phyloP scores from a whole-genome alignment of 164 flowering plant genomes.

The Malania oleifera region DNA sequence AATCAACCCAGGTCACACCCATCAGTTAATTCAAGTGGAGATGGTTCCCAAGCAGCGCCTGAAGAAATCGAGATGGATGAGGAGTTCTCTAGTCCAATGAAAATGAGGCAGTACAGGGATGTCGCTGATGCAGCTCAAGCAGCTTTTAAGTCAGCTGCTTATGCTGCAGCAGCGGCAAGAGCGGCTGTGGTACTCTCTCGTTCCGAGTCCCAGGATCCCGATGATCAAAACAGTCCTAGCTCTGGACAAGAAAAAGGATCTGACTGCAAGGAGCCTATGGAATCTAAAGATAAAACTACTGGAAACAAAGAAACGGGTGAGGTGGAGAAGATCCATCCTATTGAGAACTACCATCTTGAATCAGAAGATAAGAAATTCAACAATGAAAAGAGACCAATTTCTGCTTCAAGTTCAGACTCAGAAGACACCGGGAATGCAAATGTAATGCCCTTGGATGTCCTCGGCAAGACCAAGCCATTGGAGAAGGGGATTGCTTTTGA shows the following conservation, averaged over 20 bases:
- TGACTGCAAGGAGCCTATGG: not conserved
- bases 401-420: conserved; percentile 37
- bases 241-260: conserved; percentile 14
- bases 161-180: conserved; percentile 80
- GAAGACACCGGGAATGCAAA: conserved; percentile 14
- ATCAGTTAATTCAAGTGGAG: conserved; percentile 9
- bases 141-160: conserved; percentile 81
- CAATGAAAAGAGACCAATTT: conserved; percentile 17
- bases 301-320: not conserved
- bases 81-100: conserved; percentile 31
- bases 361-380: conserved; percentile 18
- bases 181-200: conserved; percentile 76
- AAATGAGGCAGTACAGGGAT: conserved; percentile 43
- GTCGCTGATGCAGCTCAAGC: conserved; percentile 86
- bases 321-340: conserved; percentile 14
- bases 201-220: conserved; percentile 35
- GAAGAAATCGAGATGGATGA: conserved; percentile 23
- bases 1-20: conserved; percentile 12
- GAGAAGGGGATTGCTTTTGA: conserved; percentile 29
- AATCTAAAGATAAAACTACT: conserved; percentile 10
- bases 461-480: conserved; percentile 8
- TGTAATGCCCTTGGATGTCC: conserved; percentile 8
- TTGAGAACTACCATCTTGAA: conserved; percentile 13
- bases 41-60: not conserved
- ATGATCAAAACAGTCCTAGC: conserved; percentile 22